Evolutionary conservation across 176 grass and related monocot genomes (phyloP), one percentile per base, ranked within the genome.

Genomic region (Elymus sibiricus): DNA sequence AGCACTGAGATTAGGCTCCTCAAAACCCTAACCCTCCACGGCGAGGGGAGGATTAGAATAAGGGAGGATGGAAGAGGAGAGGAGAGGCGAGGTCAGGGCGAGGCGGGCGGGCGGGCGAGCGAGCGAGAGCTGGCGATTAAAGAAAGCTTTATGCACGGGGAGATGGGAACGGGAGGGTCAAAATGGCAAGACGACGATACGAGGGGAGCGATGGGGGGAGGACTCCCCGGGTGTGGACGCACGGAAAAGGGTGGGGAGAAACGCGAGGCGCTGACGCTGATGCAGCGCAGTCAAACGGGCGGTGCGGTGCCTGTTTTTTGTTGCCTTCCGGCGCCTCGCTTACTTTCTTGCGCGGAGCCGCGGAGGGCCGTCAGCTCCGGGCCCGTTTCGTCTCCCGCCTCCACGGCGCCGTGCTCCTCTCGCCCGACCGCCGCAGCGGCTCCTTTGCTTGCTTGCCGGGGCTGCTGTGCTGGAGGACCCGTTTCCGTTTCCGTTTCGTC

Each of bases 21-120:
- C 84, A 94, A 94, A 94, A 90, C 90, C 90, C 93, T 89, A 94
- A 92, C 84, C 80, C 84, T 84, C 89, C 59, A 37, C 83, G 24
- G 61, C 77, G 82, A 9, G 16, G 19, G 8, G 40, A 24, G 74
- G 83, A 66, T 40, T 78, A 77, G 22, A 66, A 19, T 70, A 81
- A 81, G 60, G 46, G 38, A 53, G 42, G 70, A 24, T n/a, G 46
- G 39, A 4, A 15, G 44, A 47, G 70, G 28, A 4, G 29, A 6
- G 37, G 37, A 13, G 55, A 55, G 58, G 39, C 24, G 17, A 76
- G 69, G 31, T 3, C 31, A 3, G 31, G 27, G 37, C 19, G 55
- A 66, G 56, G 44, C 26, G 21, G 70, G 70, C 58, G 47, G 17
- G 47, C 15, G 49, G 56, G 44, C 26, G 21, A 63, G 70, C 58